Conservation (phyloP, 306 rosid species). For the Vigna trinervia region DNA sequence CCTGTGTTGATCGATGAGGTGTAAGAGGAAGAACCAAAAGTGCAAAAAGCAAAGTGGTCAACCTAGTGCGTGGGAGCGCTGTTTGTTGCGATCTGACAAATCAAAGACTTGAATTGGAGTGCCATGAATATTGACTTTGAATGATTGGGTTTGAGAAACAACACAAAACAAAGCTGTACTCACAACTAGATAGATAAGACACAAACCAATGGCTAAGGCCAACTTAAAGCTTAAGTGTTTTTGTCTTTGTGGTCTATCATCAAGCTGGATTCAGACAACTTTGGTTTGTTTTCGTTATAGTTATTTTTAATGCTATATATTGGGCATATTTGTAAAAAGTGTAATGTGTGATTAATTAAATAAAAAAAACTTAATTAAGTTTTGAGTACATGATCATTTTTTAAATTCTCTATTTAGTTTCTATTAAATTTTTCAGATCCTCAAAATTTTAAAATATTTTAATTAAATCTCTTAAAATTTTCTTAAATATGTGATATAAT, state of each 20-base stretch:
- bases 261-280: neutral
- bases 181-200: slow-evolving; percentile 31
- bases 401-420: too few relatives aligned
- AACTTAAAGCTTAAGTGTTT: slow-evolving; percentile 39
- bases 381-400: too few relatives aligned
- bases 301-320: neutral
- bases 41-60: slow-evolving; percentile 40
- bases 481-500: too few relatives aligned
- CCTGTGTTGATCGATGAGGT: slow-evolving; percentile 39
- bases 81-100: slow-evolving; percentile 10
- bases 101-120: slow-evolving; percentile 27
- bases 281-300: neutral
- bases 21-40: slow-evolving; percentile 29
- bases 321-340: neutral
- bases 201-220: slow-evolving; percentile 35
- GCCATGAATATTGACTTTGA: slow-evolving; percentile 40
- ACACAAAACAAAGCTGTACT: neutral
- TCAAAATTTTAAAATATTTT: too few relatives aligned
- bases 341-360: neutral
- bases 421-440: too few relatives aligned
- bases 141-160: slow-evolving; percentile 33
- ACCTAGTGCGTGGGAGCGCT: slow-evolving; percentile 24
- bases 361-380: neutral
- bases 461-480: too few relatives aligned
- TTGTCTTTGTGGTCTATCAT: slow-evolving; percentile 33